phyloP scores from a whole-genome alignment of 2,329 filamentous ascomycete genomes.

The Beauveria scarabaeidicola region DNA sequence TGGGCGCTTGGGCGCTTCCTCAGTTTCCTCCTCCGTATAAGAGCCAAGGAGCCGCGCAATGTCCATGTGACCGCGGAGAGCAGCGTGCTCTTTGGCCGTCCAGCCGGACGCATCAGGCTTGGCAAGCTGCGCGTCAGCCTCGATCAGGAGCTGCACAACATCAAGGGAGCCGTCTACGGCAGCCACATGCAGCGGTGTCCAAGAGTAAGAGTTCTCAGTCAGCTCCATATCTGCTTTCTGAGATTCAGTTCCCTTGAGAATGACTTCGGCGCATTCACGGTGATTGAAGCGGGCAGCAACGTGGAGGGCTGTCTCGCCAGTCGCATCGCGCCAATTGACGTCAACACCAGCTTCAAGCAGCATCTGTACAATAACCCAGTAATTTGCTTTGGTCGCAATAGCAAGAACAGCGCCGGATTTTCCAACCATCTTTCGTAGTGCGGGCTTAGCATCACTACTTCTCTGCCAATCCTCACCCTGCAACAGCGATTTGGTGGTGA shows the following conservation, averaged over 20 bases:
- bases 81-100: conserved; percentile 89
- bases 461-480: conserved; percentile 72
- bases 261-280: conserved; percentile 65
- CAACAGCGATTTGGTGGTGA: conserved; percentile 75
- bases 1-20: conserved; percentile 20
- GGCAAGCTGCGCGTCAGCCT: conserved; percentile 67
- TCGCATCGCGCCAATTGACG: conserved; percentile 85
- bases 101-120: conserved; percentile 80
- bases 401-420: conserved; percentile 84
- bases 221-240: conserved; percentile 72
- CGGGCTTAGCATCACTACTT: conserved; percentile 50
- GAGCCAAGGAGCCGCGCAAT: conserved; percentile 64
- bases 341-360: conserved; percentile 85
- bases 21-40: conserved; percentile 28
- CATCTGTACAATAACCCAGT: conserved; percentile 72
- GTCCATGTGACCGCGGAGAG: conserved; percentile 75
- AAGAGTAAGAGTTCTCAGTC: conserved; percentile 74
- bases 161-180: conserved; percentile 77
- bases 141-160: conserved; percentile 68
- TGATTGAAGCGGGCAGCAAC: conserved; percentile 86
- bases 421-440: conserved; percentile 59
- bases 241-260: conserved; percentile 60
- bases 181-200: conserved; percentile 92
- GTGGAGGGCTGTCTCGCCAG: conserved; percentile 85
- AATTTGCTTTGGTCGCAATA: conserved; percentile 82